Conservation (phyloP, 805 yeast species). For the Maudiozyma barnettii region DNA sequence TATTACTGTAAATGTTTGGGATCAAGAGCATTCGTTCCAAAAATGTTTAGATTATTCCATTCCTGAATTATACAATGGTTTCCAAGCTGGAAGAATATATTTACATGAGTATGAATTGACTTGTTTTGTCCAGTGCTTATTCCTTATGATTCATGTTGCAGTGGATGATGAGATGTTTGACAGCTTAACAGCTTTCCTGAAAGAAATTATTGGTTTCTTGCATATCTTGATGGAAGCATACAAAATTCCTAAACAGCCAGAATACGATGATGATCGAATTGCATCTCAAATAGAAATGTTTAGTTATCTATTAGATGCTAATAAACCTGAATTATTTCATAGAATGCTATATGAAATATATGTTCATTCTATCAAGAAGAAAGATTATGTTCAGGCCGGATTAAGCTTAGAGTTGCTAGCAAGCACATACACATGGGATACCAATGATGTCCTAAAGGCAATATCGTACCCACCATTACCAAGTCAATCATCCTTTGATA, state of each 20-base stretch:
- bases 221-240: constrained; percentile 56
- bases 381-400: constrained; percentile 73
- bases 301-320: constrained; percentile 66
- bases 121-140: constrained; percentile 12
- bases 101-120: constrained; percentile 20
- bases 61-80: constrained; percentile 23
- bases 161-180: constrained; percentile 54
- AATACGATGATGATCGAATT: constrained; percentile 79
- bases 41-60: constrained; percentile 13
- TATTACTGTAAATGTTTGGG: constrained; percentile 32
- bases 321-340: constrained; percentile 70
- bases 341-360: constrained; percentile 70
- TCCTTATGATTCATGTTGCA: constrained; percentile 23
- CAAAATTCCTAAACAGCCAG: constrained; percentile 70
- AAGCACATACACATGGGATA: constrained; percentile 66
- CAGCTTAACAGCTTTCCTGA: constrained; percentile 41
- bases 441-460: constrained; percentile 44
- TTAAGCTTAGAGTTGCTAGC: constrained; percentile 71
- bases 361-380: constrained; percentile 48
- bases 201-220: constrained; percentile 50
- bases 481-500: constrained; percentile 68
- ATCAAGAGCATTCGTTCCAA: constrained; percentile 10
- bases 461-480: constrained; percentile 63
- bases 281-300: constrained; percentile 69
- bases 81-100: constrained; percentile 16